A percentile compares a stretch with the other conserved stretches of the same genome.
Conservation (phyloP, 2,329 filamentous ascomycete species). For the Sclerotinia sclerotiorum region DNA sequence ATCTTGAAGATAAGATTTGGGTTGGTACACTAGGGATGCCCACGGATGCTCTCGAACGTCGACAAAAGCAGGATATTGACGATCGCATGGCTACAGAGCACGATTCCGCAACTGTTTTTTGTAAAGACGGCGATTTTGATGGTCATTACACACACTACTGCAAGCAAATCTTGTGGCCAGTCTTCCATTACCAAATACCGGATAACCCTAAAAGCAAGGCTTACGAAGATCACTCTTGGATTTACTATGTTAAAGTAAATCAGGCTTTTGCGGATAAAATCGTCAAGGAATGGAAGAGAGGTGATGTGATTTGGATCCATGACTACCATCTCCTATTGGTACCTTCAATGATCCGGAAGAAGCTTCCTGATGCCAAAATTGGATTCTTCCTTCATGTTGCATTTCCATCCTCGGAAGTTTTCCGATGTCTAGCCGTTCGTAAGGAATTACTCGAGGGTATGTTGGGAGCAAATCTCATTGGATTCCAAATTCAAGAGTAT, state of each 20-base stretch:
- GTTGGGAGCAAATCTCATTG: constrained; percentile 86
- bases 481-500: constrained; percentile 93
- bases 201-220: constrained; percentile 98
- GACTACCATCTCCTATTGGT: constrained; percentile 93
- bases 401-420: constrained; percentile 94
- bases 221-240: constrained; percentile 95
- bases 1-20: constrained; percentile 76
- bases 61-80: constrained; percentile 79
- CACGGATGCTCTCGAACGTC: constrained; percentile 76
- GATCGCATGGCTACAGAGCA: constrained; percentile 78
- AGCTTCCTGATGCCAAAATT: constrained; percentile 89
- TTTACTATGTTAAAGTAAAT: constrained; percentile 90
- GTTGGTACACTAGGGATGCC: constrained; percentile 93
- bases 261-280: constrained; percentile 91
- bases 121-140: constrained; percentile 88
- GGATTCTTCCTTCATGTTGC: constrained; percentile 95
- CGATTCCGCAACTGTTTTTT: constrained; percentile 80
- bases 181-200: constrained; percentile 97
- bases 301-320: constrained; percentile 91
- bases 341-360: constrained; percentile 83
- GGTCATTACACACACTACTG: constrained; percentile 95
- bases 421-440: constrained; percentile 84
- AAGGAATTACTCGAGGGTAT: constrained; percentile 88
- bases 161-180: constrained; percentile 96
- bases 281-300: constrained; percentile 86